Evolutionary conservation across 306 rosid species (phyloP), one percentile per base, ranked within the genome.

Genomic region (Potentilla sterilis): DNA sequence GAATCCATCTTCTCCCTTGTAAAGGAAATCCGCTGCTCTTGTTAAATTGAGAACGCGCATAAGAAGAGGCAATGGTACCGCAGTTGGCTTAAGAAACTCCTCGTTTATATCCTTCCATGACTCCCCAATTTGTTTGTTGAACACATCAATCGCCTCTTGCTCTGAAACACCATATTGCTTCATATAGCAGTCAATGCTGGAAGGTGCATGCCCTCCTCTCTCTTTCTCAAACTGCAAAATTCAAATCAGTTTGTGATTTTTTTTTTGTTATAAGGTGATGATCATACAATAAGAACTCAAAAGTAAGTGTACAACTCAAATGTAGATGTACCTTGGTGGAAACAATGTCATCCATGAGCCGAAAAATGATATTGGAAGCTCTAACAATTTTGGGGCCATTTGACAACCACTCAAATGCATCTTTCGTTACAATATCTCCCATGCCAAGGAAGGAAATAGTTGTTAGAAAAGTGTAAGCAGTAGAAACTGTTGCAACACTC

Each of bases 341-440:
- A 57, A 24, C 62, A 9, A 55, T 55, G 62, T 55, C 62, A 55
- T 55, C 62, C 32, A n/a, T 55, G 32, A 55, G 62, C 62, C 62
- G 21, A 16, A 51, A 51, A 15, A 51, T 51, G 57, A 15, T 16
- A 3, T 13, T 48, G 16, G 54, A 48, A 48, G 57, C 57, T 51
- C 67, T 28, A 34, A 80, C 19, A 46, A 58, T 46, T 51, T 59
- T 75, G 1, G 79, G 83, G 8, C 57, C 21, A 3, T 24, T 37
- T 7, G 0, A 8, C 5, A 57, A 4, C 83, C 83, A 80, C 52
- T 80, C 57, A 49, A 80, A 75, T n/a, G 16, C 66, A 4, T 80
- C 76, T 7, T 22, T 42, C 9, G 81, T 67, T 7, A 44, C 81
- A 55, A 59, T 22, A 32, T 77, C 69, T 19, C 58, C 75, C 81